A percentile compares a stretch with the other conserved stretches of the same genome.
Conservation (phyloP, 495 filamentous ascomycete species). For the Neurospora sp. region DNA sequence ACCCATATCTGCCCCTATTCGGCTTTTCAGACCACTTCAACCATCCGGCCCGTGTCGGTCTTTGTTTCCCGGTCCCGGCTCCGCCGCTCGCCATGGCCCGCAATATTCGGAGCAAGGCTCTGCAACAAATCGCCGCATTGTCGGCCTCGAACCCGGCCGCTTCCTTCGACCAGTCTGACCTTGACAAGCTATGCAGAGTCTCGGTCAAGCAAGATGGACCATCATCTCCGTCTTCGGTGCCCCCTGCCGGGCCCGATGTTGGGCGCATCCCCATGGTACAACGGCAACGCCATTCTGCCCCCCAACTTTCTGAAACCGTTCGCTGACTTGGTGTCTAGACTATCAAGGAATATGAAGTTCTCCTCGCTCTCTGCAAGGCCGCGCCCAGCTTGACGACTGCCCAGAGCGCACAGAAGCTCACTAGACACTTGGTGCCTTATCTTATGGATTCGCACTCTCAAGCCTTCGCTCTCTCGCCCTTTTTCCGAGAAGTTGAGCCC, state of each 20-base stretch:
- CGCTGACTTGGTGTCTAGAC: slow-evolving; percentile 29
- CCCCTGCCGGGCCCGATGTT: slow-evolving; percentile 18
- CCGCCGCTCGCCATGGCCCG: slow-evolving; percentile 26
- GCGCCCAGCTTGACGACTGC: slow-evolving; percentile 56
- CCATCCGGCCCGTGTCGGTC: neutral
- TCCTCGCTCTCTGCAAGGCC: slow-evolving; percentile 82
- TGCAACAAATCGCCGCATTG: slow-evolving; percentile 61
- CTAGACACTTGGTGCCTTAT: slow-evolving; percentile 66
- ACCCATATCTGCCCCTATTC: neutral
- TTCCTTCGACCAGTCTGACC: slow-evolving; percentile 50
- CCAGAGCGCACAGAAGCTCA: slow-evolving; percentile 63
- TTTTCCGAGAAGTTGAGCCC: slow-evolving; percentile 69
- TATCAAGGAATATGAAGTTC: slow-evolving; percentile 77
- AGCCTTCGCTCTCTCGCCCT: slow-evolving; percentile 65
- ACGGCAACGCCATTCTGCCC: neutral
- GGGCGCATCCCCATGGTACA: slow-evolving; percentile 43
- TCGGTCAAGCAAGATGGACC: slow-evolving; percentile 28
- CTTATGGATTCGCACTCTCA: slow-evolving; percentile 74
- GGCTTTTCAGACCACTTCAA: neutral
- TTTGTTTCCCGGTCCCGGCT: neutral
- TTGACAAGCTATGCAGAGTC: slow-evolving; percentile 51
- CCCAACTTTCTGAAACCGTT: neutral
- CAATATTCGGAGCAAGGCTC: slow-evolving; percentile 50
- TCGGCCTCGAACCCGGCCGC: slow-evolving; percentile 40
- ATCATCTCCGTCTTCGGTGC: slow-evolving; percentile 2